phyloP scores from a whole-genome alignment of 495 filamentous ascomycete genomes.

The Penicillium argentinense region DNA sequence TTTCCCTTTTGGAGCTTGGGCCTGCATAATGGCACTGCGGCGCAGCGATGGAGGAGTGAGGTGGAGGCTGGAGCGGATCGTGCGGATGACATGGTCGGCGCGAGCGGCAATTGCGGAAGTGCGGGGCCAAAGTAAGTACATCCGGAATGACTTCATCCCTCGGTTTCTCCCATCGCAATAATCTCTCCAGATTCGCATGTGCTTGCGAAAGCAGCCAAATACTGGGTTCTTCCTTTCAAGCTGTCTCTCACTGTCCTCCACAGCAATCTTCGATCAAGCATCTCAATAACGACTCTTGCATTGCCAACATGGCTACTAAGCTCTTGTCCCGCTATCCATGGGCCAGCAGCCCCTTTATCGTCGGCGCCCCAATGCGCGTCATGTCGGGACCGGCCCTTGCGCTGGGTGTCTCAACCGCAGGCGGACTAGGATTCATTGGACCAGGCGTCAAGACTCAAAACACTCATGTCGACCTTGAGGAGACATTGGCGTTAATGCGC shows the following conservation, averaged over 20 bases:
- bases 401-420: conserved; percentile 59
- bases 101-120: conserved; percentile 8
- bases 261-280: too few relatives aligned
- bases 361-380: conserved; percentile 71
- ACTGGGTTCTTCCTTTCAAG: not conserved
- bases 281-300: not conserved
- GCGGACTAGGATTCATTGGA: conserved; percentile 60
- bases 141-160: conserved; percentile 1
- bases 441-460: conserved; percentile 38
- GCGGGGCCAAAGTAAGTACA: not conserved
- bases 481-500: conserved; percentile 27
- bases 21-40: not conserved
- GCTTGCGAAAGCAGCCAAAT: not conserved
- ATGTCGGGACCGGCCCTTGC: conserved; percentile 62
- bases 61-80: conserved; percentile 12
- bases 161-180: not conserved
- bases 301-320: conserved; percentile 15
- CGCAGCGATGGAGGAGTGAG: too few relatives aligned
- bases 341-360: conserved; percentile 60
- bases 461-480: conserved; percentile 31
- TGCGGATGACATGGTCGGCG: conserved; percentile 4
- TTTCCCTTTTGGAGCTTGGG: conserved; percentile 29
- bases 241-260: too few relatives aligned
- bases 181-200: not conserved
- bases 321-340: conserved; percentile 58